These are phyloP conservation scores for Aristolochia fimbriata DNA, from an alignment of 164 flowering plant species.

Conservation along the genomic window DNA sequence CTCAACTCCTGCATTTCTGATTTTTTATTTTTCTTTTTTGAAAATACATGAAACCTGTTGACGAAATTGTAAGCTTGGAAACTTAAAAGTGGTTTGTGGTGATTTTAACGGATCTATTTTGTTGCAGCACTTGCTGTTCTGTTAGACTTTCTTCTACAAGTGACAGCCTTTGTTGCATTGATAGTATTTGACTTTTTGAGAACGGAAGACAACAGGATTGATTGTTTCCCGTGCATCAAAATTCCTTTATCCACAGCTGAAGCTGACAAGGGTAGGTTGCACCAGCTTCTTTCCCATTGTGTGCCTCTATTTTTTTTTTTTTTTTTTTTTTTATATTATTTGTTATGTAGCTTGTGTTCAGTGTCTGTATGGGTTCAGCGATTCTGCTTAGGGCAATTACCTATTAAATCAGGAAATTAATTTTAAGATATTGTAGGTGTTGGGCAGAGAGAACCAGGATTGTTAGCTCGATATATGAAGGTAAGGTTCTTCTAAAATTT, in stretches of 20 bases:
- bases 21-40: too few species aligned
- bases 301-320: background rate
- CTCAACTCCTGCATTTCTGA: background rate
- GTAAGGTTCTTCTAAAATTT: slow-evolving; percentile 21
- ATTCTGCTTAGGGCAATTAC: background rate
- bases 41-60: too few species aligned
- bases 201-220: slow-evolving; percentile 74
- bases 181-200: slow-evolving; percentile 82
- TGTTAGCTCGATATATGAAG: slow-evolving; percentile 86
- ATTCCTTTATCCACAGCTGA: slow-evolving; percentile 27
- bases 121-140: slow-evolving; percentile 89
- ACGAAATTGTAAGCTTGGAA: too few species aligned
- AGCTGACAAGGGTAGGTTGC: slow-evolving; percentile 39
- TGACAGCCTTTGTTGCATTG: slow-evolving; percentile 94
- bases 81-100: background rate
- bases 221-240: slow-evolving; percentile 89
- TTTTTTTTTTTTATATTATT: background rate
- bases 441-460: slow-evolving; percentile 51
- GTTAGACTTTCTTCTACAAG: slow-evolving; percentile 93
- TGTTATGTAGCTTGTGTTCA: background rate
- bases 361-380: background rate
- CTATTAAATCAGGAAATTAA: background rate
- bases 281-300: too few species aligned
- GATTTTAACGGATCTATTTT: slow-evolving; percentile 4
- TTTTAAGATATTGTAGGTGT: slow-evolving; percentile 29